These are phyloP conservation scores for Gastroboletus turbinatus DNA, from an alignment of 1,284 basidiomycete species.

Conservation along the genomic window DNA sequence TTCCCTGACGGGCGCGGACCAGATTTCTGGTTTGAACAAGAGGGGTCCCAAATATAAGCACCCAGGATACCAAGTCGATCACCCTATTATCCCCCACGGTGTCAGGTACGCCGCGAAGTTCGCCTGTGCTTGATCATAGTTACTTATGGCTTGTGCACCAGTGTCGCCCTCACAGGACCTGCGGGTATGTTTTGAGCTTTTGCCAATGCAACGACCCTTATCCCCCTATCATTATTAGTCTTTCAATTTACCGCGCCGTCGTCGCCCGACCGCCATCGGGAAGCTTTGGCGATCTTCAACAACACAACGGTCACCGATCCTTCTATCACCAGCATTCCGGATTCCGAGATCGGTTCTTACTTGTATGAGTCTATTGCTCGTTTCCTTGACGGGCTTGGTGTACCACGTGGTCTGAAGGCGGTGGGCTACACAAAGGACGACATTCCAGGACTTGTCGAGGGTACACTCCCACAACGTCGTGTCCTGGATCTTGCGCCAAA, in stretches of 20 bases:
- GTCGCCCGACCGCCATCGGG: constrained; percentile 86
- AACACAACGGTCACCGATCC: constrained; percentile 63
- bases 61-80: constrained; percentile 77
- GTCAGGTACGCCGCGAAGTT: constrained; percentile 52
- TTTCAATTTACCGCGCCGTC: constrained; percentile 95
- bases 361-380: constrained; percentile 88
- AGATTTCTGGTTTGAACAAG: constrained; percentile 96
- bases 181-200: constrained; percentile 47
- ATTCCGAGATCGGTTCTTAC: constrained; percentile 79
- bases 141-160: constrained; percentile 5
- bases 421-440: constrained; percentile 79
- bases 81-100: constrained; percentile 93
- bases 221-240: constrained; percentile 42
- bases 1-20: constrained; percentile 9
- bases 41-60: constrained; percentile 87
- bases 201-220: not conserved
- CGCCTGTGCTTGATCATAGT: not conserved
- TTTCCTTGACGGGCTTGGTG: constrained; percentile 85
- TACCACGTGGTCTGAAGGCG: constrained; percentile 86
- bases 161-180: constrained; percentile 88
- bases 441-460: constrained; percentile 73
- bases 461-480: constrained; percentile 84
- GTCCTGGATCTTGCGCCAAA: constrained; percentile 88
- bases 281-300: constrained; percentile 85
- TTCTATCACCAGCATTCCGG: constrained; percentile 73